phyloP scores from a whole-genome alignment of 805 yeast genomes.

The Diddensiella santjacobensis region DNA sequence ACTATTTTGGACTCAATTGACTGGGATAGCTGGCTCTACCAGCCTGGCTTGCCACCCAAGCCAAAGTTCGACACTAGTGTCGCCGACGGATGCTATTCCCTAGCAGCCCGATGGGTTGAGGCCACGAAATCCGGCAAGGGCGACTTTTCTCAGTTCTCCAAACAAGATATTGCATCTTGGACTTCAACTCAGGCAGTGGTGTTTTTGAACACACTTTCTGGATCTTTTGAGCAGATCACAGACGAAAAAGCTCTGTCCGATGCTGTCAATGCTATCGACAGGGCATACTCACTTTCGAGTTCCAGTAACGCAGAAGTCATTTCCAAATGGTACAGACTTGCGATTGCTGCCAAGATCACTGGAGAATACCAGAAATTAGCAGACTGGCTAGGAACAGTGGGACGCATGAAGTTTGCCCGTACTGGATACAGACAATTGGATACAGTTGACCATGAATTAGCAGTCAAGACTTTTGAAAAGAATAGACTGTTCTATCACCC shows the following conservation, averaged over 20 bases:
- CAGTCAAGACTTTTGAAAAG: slow-evolving; percentile 59
- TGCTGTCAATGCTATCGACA: slow-evolving; percentile 38
- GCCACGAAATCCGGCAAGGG: slow-evolving; percentile 30
- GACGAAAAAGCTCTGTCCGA: slow-evolving; percentile 33
- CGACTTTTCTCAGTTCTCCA: slow-evolving; percentile 35
- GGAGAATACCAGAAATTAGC: slow-evolving; percentile 53
- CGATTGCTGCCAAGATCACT: slow-evolving; percentile 51
- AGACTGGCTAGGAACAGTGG: slow-evolving; percentile 85
- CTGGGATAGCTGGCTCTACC: slow-evolving; percentile 80
- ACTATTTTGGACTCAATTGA: slow-evolving; percentile 63
- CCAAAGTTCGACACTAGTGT: slow-evolving; percentile 76
- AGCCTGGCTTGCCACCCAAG: slow-evolving; percentile 85
- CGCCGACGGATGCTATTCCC: slow-evolving; percentile 64
- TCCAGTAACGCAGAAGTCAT: slow-evolving; percentile 77
- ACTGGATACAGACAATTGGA: slow-evolving; percentile 73
- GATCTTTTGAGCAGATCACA: slow-evolving; percentile 36
- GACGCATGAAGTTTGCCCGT: slow-evolving; percentile 91
- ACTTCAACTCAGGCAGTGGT: slow-evolving; percentile 75
- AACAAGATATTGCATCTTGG: slow-evolving; percentile 53
- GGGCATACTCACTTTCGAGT: slow-evolving; percentile 42
- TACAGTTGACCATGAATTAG: slow-evolving; percentile 60
- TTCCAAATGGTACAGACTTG: slow-evolving; percentile 70
- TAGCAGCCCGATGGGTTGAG: slow-evolving; percentile 64
- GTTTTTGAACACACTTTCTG: slow-evolving; percentile 65
- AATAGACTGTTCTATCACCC: slow-evolving; percentile 70